Evolutionary conservation across 2,329 filamentous ascomycete species (phyloP).

Genomic region (Clarireedia hainanense): DNA sequence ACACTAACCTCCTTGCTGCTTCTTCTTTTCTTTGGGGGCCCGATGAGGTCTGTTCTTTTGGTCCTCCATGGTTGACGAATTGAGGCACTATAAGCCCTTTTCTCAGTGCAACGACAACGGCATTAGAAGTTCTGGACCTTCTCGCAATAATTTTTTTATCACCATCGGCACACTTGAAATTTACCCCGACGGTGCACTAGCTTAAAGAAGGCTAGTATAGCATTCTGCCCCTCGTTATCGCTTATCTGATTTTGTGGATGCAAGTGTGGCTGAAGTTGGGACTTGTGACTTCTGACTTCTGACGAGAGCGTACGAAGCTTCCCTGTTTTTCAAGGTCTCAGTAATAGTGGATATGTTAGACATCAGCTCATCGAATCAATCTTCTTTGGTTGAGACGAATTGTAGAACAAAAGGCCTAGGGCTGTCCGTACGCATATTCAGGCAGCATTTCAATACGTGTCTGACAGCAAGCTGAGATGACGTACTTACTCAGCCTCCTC

Average conservation of each 20-base stretch:
- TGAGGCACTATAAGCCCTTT: neutral
- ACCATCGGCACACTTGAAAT: neutral
- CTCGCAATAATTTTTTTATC: neutral
- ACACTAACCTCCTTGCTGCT: slow-evolving; percentile 51
- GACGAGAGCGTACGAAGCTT: neutral
- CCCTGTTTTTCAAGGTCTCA: neutral
- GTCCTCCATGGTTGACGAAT: slow-evolving; percentile 56
- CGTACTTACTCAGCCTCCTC: neutral
- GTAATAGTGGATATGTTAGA: neutral
- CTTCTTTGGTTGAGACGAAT: neutral
- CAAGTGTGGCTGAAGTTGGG: too few relatives aligned
- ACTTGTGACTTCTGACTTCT: neutral
- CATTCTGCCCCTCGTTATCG: neutral
- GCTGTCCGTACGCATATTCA: neutral
- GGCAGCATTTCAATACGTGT: neutral
- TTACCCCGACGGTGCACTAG: neutral
- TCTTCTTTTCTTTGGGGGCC: slow-evolving; percentile 84
- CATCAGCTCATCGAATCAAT: neutral
- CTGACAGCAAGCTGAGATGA: neutral
- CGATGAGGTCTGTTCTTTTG: slow-evolving; percentile 82
- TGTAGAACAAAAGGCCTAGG: neutral
- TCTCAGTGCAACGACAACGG: neutral
- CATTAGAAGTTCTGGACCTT: slow-evolving; percentile 1
- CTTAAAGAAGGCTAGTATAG: neutral
- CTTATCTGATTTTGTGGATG: neutral